Percentiles rank a stretch among this genome's conserved stretches.
Conservation (phyloP, 768 basidiomycete species). For the Amanita phalloides region DNA sequence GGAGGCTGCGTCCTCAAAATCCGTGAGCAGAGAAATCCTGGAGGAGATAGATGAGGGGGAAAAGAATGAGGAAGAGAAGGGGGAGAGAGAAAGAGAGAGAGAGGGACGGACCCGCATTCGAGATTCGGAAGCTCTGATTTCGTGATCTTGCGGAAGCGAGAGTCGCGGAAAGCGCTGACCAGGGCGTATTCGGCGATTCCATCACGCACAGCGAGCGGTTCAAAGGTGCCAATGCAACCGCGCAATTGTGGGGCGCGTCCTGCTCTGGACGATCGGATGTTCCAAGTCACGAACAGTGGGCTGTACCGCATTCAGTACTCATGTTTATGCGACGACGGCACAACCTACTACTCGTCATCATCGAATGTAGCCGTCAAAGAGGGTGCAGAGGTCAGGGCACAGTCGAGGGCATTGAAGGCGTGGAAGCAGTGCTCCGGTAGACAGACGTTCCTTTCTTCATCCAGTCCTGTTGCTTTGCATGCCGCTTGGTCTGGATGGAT, state of each 20-base stretch:
- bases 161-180: conserved; percentile 83
- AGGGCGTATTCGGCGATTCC: conserved; percentile 88
- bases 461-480: conserved; percentile 22
- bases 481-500: conserved; percentile 39
- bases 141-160: conserved; percentile 75
- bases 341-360: conserved; percentile 68
- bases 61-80: background rate
- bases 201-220: conserved; percentile 57
- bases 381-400: conserved; percentile 48
- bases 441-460: conserved; percentile 37
- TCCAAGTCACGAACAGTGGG: conserved; percentile 97
- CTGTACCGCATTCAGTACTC: conserved; percentile 22
- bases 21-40: conserved; percentile 87
- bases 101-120: conserved; percentile 63
- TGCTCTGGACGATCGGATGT: conserved; percentile 52
- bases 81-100: background rate
- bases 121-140: conserved; percentile 66
- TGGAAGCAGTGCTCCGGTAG: conserved; percentile 68
- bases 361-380: conserved; percentile 55
- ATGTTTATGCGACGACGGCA: background rate
- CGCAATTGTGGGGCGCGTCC: conserved; percentile 57
- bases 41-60: background rate
- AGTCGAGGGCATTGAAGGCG: conserved; percentile 76
- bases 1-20: conserved; percentile 76
- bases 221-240: conserved; percentile 95